Evolutionary conservation across 345 rosid species (phyloP), one percentile per base, ranked within the genome.

Genomic region (Clarkia xantiana): DNA sequence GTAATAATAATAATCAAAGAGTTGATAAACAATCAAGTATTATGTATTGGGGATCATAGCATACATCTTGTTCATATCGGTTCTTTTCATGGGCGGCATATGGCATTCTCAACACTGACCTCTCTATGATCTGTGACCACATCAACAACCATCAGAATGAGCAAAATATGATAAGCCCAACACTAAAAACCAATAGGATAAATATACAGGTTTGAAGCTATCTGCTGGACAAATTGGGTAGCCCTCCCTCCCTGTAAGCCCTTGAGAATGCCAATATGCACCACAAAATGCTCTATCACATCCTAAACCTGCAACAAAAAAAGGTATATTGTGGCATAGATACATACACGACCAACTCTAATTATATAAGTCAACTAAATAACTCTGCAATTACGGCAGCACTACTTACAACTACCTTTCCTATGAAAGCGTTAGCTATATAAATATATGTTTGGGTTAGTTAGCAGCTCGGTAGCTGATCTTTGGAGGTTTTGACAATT

Each of bases 221-320:
- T 75, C 84, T 44, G 5, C 58, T 49, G 60, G 45, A 70, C 95
- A 90, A 29, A 83, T 46, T 47, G 67, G 69, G 22, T 66, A 55
- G 44, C 59, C 40, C 51, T 64, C 68, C 60, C 75, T 63, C 41
- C 69, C 47, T 7, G 67, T 52, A 62, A 76, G 71, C 58, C 70
- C 69, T 65, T 56, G 71, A 38, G 80, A 58, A 51, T 62, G 80
- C 95, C 95, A 89, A 51, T 86, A 86, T 43, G 94, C 82, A 58
- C 94, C 86, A 57, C 95, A 86, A 72, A 74, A 86, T 55, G 80
- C 71, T 69, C 82, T 76, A 65, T 82, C 85, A 54, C 97, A 90
- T 59, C 95, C 94, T 64, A 73, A 43, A 70, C 97, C 97, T 89
- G 72, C 61, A 64, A 67, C 11, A 58, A 2, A 22, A 22, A 22